phyloP scores from a whole-genome alignment of 306 rosid species.

The Lablab purpureus region DNA sequence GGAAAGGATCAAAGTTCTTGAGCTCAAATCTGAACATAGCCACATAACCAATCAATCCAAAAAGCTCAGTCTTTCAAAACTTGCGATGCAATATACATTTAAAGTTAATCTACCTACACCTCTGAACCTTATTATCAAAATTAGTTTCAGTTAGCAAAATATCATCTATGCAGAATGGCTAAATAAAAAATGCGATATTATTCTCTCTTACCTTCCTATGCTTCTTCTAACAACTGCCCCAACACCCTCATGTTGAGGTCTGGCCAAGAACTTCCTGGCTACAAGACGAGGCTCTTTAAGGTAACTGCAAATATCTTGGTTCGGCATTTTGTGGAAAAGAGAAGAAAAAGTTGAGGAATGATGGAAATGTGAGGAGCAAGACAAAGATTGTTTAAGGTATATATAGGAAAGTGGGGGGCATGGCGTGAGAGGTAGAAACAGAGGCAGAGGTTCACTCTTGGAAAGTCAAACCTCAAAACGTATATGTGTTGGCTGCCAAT shows the following conservation, averaged over 20 bases:
- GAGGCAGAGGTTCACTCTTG: conserved; percentile 11
- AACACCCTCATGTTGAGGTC: conserved; percentile 90
- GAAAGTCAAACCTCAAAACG: conserved; percentile 59
- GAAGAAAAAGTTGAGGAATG: background rate
- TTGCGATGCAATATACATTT: conserved; percentile 17
- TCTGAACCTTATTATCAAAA: background rate
- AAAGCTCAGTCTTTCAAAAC: conserved; percentile 15
- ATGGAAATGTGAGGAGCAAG: conserved; percentile 45
- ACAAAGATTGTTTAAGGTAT: conserved; percentile 39
- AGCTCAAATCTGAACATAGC: conserved; percentile 78
- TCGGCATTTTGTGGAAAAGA: conserved; percentile 54
- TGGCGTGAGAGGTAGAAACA: background rate
- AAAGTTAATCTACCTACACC: background rate
- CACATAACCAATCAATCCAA: conserved; percentile 43
- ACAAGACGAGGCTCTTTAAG: conserved; percentile 70
- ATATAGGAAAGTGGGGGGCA: conserved; percentile 38
- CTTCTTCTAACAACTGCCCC: conserved; percentile 98
- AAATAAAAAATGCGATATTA: background rate
- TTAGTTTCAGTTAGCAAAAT: background rate
- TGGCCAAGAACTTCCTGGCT: conserved; percentile 81
- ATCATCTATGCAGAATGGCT: background rate
- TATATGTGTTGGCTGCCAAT: conserved; percentile 53
- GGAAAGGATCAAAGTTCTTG: conserved; percentile 93
- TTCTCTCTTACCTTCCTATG: conserved; percentile 74
- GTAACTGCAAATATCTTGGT: conserved; percentile 40